Evolutionary conservation across 2,329 filamentous ascomycete genomes (phyloP).

Genomic region (Tolypocladium inflatum): DNA sequence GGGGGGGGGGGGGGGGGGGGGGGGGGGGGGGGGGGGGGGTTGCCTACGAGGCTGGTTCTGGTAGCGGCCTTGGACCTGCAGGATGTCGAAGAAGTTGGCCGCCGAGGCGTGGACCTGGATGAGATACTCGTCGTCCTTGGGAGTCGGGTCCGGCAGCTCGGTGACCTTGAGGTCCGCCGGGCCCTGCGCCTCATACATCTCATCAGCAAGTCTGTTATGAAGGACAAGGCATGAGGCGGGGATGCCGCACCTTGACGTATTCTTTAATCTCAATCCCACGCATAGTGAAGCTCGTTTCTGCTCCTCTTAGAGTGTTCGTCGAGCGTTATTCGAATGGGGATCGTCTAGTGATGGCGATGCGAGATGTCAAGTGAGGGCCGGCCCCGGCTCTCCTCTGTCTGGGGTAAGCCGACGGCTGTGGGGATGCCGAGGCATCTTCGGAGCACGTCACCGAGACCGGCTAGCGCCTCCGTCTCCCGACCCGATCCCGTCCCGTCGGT

Average conservation of each 20-base stretch:
- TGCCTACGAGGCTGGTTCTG: conserved; percentile 68
- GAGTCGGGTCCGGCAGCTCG: conserved; percentile 64
- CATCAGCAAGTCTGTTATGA: neutral
- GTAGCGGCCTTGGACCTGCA: conserved; percentile 93
- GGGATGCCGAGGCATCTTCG: neutral
- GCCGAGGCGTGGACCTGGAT: conserved; percentile 80
- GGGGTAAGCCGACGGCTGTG: neutral
- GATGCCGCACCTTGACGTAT: conserved; percentile 57
- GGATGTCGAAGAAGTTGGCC: conserved; percentile 94
- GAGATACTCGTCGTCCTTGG: conserved; percentile 67
- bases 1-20: too few species aligned
- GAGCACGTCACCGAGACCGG: neutral
- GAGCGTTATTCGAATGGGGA: neutral
- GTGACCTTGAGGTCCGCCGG: conserved; percentile 71
- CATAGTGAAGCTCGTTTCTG: neutral
- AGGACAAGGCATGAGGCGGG: neutral
- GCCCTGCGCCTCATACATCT: conserved; percentile 39
- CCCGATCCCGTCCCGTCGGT: neutral
- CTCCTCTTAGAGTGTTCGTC: neutral
- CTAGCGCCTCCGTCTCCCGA: neutral
- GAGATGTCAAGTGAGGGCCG: neutral
- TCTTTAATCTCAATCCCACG: conserved; percentile 45
- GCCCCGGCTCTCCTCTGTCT: neutral
- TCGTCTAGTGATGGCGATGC: neutral
- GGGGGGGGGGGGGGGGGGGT: neutral